Base-by-base conservation (phyloP, 2,329 filamentous ascomycete genomes). In the Mariannaea elegans region DNA sequence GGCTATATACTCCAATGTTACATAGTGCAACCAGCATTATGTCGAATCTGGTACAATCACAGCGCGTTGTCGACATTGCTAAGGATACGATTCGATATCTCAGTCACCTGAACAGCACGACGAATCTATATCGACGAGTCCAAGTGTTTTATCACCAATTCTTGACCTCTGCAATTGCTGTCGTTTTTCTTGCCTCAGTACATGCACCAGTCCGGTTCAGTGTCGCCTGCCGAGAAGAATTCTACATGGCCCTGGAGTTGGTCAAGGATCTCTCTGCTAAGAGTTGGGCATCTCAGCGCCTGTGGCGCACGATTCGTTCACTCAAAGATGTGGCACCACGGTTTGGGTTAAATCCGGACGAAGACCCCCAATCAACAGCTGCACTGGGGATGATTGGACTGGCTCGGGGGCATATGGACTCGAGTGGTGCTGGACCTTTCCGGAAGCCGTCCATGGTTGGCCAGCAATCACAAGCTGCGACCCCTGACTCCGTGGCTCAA, bases 1-100 rank as follows among this genome's bases (percentile, higher is more conserved):
- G 93, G 73, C 91, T 97, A 24, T 94, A 96, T 74, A 91, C 93
- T 0, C 93, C 93, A 0, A 89, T 97, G 3, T 80, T 98, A 8
- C 92, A 97, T 74, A 94, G 90, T 16, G 88, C 92, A 3, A 90
- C 87, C 12, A 94, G 89, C 68, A 97, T 97, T 69, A 87, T 90
- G 77, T 86, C 90, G 57, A 90, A 97, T 71, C 83, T 89, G 49
- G 77, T 81, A 4, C 88, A 92, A 63, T 93, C 93, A 3, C 87
- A 92, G 69, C 90, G 85, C 0, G 90, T 87, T 0, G 89, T 93
- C 27, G 87, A 90, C 60, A 82, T 94, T 2, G 90, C 91, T 13
- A 91, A 91, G 70, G 90, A 93, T 66, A 93, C 90, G 1, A 90
- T 94, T 59, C 84, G 85, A 6, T 90, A 90, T 58, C 80, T 94